These are phyloP conservation scores for Nemania abortiva DNA, from an alignment of 2,329 filamentous ascomycete genomes.

Conservation along the genomic window DNA sequence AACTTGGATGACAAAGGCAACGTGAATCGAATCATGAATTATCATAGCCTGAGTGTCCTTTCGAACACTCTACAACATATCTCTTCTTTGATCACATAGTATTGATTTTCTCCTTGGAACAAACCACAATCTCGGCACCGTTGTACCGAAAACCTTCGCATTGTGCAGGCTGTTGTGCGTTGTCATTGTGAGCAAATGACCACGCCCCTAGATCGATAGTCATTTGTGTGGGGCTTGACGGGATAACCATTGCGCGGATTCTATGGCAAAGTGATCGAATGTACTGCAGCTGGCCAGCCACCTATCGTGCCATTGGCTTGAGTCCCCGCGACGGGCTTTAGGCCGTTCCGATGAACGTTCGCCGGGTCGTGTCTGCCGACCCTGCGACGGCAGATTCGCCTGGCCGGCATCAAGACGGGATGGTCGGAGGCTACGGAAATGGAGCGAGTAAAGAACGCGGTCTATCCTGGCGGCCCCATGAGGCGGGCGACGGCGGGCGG, in stretches of 20 bases:
- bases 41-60: slow-evolving; percentile 7
- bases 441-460: neutral
- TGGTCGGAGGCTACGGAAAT: slow-evolving; percentile 6
- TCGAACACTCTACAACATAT: neutral
- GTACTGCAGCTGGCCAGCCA: neutral
- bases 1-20: slow-evolving; percentile 2
- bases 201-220: neutral
- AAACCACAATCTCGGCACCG: neutral
- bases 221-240: slow-evolving; percentile 4
- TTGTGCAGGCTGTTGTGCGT: neutral
- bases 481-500: neutral
- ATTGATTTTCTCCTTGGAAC: neutral
- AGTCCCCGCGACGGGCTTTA: neutral
- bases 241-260: neutral
- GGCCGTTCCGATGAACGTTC: slow-evolving; percentile 29
- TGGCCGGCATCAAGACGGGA: slow-evolving; percentile 17
- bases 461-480: neutral
- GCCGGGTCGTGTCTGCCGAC: slow-evolving; percentile 8
- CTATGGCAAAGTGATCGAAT: neutral
- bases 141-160: neutral
- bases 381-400: slow-evolving; percentile 5
- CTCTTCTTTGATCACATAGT: slow-evolving; percentile 3
- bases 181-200: slow-evolving; percentile 15
- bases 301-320: neutral
- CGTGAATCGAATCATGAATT: slow-evolving; percentile 15